Percentiles rank a stretch among this genome's conserved stretches.
Evolutionary conservation across 2,329 filamentous ascomycete genomes (phyloP).

Genomic region (Helotiales sp.): DNA sequence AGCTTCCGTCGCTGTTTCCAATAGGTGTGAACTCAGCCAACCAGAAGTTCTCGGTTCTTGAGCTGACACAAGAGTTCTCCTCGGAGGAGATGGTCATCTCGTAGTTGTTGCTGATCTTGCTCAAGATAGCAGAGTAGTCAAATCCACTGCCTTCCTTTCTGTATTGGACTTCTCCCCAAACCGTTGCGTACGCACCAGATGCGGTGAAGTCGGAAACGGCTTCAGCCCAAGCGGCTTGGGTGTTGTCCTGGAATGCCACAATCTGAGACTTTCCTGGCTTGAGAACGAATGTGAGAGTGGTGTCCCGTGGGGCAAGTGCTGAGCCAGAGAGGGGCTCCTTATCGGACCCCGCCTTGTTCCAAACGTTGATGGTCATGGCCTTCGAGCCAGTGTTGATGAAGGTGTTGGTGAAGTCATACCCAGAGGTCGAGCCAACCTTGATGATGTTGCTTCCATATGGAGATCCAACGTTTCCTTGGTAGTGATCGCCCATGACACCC

Average conservation of each 20-base stretch:
- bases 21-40: conserved; percentile 35
- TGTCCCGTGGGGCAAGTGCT: conserved; percentile 34
- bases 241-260: conserved; percentile 39
- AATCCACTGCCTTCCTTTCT: conserved; percentile 37
- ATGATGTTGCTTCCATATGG: conserved; percentile 42
- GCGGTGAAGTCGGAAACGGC: conserved; percentile 15
- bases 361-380: conserved; percentile 37
- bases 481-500: conserved; percentile 23
- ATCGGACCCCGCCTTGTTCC: conserved; percentile 39
- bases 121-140: conserved; percentile 42
- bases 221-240: conserved; percentile 37
- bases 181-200: conserved; percentile 36
- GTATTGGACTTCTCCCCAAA: conserved; percentile 41
- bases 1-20: conserved; percentile 39
- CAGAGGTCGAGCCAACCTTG: conserved; percentile 29
- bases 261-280: conserved; percentile 32
- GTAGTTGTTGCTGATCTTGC: conserved; percentile 38
- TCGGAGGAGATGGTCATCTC: conserved; percentile 39
- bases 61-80: conserved; percentile 38
- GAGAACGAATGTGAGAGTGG: conserved; percentile 37
- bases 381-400: conserved; percentile 35
- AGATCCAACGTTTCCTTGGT: conserved; percentile 36
- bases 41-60: conserved; percentile 41
- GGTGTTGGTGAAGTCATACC: conserved; percentile 37
- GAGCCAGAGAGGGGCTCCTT: conserved; percentile 31